Evolutionary conservation across 768 basidiomycete genomes (phyloP).

Genomic region (Termitomyces sp.): DNA sequence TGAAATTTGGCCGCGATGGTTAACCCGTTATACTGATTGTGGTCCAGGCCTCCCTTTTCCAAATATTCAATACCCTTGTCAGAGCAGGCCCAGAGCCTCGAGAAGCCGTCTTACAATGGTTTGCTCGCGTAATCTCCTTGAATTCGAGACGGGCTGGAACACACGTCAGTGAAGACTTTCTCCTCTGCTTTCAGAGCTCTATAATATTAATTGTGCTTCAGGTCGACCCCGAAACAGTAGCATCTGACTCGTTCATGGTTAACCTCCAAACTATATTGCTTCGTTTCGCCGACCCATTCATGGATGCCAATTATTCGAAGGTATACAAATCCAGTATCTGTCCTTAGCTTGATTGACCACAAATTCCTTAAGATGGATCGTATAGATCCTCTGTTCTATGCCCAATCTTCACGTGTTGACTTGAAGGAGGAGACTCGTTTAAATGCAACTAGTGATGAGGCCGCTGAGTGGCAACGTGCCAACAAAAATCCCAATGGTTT

Average conservation of each 20-base stretch:
- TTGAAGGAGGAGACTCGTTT: slow-evolving; percentile 90
- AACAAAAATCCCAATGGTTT: slow-evolving; percentile 44
- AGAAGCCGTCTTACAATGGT: slow-evolving; percentile 81
- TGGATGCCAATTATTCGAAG: slow-evolving; percentile 89
- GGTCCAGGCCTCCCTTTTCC: slow-evolving; percentile 63
- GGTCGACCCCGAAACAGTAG: slow-evolving; percentile 84
- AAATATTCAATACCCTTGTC: slow-evolving; percentile 85
- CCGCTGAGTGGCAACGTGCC: slow-evolving; percentile 61
- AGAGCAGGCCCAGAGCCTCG: slow-evolving; percentile 74
- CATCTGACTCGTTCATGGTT: slow-evolving; percentile 90
- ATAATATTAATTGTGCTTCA: slow-evolving; percentile 25
- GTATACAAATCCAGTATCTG: slow-evolving; percentile 31
- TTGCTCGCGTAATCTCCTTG: slow-evolving; percentile 67
- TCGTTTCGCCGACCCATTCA: slow-evolving; percentile 89
- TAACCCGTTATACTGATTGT: not conserved
- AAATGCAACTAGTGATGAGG: slow-evolving; percentile 88
- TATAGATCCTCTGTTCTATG: slow-evolving; percentile 83
- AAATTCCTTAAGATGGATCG: slow-evolving; percentile 67
- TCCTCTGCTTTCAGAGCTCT: not conserved
- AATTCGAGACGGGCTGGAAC: slow-evolving; percentile 90
- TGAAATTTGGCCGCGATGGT: not conserved
- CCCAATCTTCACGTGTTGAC: slow-evolving; percentile 67
- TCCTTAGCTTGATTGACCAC: not conserved
- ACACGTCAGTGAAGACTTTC: slow-evolving; percentile 48
- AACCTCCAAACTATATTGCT: slow-evolving; percentile 83